Percentiles rank a stretch among this genome's conserved stretches.
Evolutionary conservation across 169 alveolate genomes (phyloP).

Genomic region (Amoebophrya sp.): DNA sequence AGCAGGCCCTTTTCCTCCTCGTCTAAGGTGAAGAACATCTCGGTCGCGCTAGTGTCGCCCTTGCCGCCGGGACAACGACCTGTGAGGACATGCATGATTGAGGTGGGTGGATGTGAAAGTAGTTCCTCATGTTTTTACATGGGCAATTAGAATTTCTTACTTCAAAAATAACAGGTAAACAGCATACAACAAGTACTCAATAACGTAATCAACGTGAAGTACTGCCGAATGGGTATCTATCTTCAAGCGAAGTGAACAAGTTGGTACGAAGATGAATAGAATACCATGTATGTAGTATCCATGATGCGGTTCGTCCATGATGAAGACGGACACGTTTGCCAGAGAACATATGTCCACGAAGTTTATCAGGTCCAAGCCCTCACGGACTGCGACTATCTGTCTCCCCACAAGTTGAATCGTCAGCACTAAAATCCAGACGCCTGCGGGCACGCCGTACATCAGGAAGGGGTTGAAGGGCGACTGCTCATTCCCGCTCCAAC

Average conservation of each 20-base stretch:
- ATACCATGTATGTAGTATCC: conserved; percentile 3
- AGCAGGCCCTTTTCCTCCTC: background rate
- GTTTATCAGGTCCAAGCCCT: conserved; percentile 3
- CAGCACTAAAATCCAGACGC: background rate
- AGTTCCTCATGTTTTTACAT: no score
- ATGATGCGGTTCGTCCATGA: conserved; percentile 19
- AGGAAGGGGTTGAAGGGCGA: background rate
- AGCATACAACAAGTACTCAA: no score
- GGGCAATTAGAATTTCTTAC: no score
- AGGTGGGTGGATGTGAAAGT: no score
- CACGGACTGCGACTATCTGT: background rate
- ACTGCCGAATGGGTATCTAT: no score
- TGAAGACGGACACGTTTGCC: conserved; percentile 24
- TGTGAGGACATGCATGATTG: no score
- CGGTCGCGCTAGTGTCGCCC: conserved; percentile 8
- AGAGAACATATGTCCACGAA: background rate
- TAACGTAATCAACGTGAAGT: no score
- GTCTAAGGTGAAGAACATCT: background rate
- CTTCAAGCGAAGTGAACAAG: no score
- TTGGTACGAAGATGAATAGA: background rate
- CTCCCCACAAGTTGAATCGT: background rate
- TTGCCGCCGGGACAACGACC: conserved; percentile 24
- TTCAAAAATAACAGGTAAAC: no score
- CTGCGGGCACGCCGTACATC: background rate
- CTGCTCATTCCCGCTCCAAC: background rate